Conservation (phyloP, 192 early-diverging fungal genomes). For the Chytriomyces sp. region DNA sequence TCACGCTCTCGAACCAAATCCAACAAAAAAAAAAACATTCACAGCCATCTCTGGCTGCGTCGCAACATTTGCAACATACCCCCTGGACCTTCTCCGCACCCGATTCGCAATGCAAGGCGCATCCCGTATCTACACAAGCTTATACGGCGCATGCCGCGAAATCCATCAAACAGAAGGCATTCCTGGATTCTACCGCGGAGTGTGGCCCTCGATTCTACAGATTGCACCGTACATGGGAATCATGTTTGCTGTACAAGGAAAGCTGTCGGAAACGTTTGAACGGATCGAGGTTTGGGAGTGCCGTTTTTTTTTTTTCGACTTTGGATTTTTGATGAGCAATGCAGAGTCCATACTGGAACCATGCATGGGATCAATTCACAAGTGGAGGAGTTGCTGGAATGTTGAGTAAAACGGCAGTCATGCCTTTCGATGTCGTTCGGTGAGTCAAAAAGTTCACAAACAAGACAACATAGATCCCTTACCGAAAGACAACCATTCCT, state of each 20-base stretch:
- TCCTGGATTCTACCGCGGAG: slow-evolving; percentile 83
- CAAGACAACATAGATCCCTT: too few species aligned
- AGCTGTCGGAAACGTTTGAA: slow-evolving; percentile 35
- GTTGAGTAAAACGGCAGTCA: slow-evolving; percentile 81
- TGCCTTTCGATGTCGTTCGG: slow-evolving; percentile 87
- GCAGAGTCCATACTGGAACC: slow-evolving; percentile 6
- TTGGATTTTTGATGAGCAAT: neutral
- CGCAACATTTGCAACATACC: slow-evolving; percentile 86
- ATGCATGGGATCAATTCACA: slow-evolving; percentile 66
- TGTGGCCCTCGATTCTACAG: slow-evolving; percentile 79
- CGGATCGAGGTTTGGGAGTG: neutral
- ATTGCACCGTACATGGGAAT: slow-evolving; percentile 97
- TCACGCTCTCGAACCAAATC: too few species aligned
- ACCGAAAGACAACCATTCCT: neutral
- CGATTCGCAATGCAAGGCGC: slow-evolving; percentile 86
- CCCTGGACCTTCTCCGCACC: slow-evolving; percentile 94
- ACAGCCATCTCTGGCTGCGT: slow-evolving; percentile 71
- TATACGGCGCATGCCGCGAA: slow-evolving; percentile 66
- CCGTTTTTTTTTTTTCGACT: neutral
- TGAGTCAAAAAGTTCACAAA: neutral
- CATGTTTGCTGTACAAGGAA: slow-evolving; percentile 81
- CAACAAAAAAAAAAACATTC: too few species aligned
- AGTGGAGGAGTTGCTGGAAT: slow-evolving; percentile 82
- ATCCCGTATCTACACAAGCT: slow-evolving; percentile 68
- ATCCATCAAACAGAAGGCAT: slow-evolving; percentile 79